Base-by-base conservation (phyloP, 2,329 filamentous ascomycete genomes). In the Cryphonectria naterciae region DNA sequence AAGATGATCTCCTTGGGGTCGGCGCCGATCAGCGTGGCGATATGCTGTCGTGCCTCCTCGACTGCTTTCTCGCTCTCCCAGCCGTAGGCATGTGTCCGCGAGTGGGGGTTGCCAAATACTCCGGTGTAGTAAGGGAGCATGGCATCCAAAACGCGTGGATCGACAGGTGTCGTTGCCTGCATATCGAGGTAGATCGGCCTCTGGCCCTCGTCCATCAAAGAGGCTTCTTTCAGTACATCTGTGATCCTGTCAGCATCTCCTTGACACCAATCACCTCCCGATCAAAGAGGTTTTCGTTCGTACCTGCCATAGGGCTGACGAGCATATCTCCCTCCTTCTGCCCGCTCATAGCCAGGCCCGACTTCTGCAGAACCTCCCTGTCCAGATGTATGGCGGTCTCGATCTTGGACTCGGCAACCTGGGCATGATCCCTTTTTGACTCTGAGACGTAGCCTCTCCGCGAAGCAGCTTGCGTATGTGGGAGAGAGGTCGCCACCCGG, bases 1-100 rank as follows among this genome's bases (percentile, higher is more conserved):
- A 99, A 98, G 77, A 99, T 97, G 75, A 99, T 98, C 80, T 99
- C 96, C 83, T 99, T 99, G 7, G 96, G 86, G 80, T 99, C 94
- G 39, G 96, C 96, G 37, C 95, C 95, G 75, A 99, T 96, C 69
- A 99, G 87, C 54, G 87, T 87, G 3, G 96, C 96, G 74, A 98
- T 87, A 78, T 98, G 89, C 76, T 88, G 88, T 77, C 96, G 89
- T 60, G 96, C 95, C 74, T 93, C 88, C 80, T 99, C 96, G 32
- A 97, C 92, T 0, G 93, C 95, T 83, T 95, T 94, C 78, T 99
- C 96, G 68, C 93, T 97, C 84, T 99, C 96, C 96, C 96, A 99
- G 66, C 96, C 96, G 81, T 99, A 99, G 35, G 96, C 95, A 81
- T 99, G 96, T 70, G 96, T 99, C 78, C 95, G 90, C 69, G 95